Base-by-base conservation (phyloP, 768 basidiomycete genomes). In the Hericium erinaceus region DNA sequence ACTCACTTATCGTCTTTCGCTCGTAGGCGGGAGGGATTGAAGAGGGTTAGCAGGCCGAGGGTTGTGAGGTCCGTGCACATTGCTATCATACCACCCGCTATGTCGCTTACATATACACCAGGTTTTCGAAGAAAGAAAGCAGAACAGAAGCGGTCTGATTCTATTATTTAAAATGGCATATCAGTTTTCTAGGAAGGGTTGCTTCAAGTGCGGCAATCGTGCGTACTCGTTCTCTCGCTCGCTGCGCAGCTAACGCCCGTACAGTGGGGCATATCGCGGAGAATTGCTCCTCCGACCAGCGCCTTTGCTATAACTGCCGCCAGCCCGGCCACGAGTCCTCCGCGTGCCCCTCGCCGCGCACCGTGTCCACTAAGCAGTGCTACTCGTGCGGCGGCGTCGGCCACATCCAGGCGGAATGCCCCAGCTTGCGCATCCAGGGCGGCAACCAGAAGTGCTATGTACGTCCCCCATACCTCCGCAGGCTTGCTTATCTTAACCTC, bases 171-270 rank as follows among this genome's bases (percentile, higher is more conserved):
- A 72, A 69, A 90, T 90, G 88, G 85, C 88, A 73, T 87, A 80
- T 75, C 86, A 87, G 71, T 84, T 84, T 77, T 82, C 85, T 59
- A 85, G 84, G 79, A 92, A 90, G 76, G 89, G 89, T 63, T 93
- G 90, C 70, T 93, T 88, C 76, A 95, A 92, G 78, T 95, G 92
- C 70, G 92, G 92, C 70, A 92, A 92, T 72, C 79, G 92, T 91
- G 70, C 74, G 85, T 82, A 61, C 48, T 15, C 8, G 53, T 56
- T 62, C 44, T 58, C 56, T 12, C 13, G 9, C 48, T 37, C 16
- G 26, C 48, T 58, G 39, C 48, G 38, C 54, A 46, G 55, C 52
- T 57, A 58, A 60, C 39, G 52, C 58, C 41, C 26, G 39, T 57
- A 12, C 64, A 94, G 92, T 94, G 69, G 92, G 92, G 51, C 92